Conservation (phyloP, 257 asterid genomes). For the Primulina huaijiensis region DNA sequence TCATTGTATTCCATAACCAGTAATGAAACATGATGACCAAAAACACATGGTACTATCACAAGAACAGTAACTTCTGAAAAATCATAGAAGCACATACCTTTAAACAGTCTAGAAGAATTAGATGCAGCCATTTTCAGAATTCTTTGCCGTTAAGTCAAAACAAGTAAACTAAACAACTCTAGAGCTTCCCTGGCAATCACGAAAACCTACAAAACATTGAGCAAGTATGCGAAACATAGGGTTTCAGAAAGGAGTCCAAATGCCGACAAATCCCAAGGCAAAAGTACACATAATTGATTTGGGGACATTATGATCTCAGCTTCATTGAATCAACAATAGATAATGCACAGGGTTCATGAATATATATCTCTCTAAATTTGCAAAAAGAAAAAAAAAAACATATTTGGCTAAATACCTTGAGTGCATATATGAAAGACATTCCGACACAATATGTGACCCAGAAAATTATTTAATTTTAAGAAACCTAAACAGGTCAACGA, state of each 20-base stretch:
- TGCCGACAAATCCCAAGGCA: background rate
- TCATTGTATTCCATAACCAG: background rate
- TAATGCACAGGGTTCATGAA: background rate
- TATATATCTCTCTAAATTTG: no score
- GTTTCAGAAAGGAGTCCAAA: background rate
- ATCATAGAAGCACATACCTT: constrained; percentile 28
- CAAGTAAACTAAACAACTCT: background rate
- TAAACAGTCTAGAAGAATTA: constrained; percentile 37
- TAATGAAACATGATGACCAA: background rate
- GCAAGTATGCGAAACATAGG: background rate
- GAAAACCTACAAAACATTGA: background rate
- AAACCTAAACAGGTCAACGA: background rate
- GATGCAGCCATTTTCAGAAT: constrained; percentile 45
- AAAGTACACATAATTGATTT: background rate
- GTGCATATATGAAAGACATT: background rate
- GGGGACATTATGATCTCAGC: background rate
- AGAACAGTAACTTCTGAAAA: background rate
- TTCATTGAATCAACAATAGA: background rate
- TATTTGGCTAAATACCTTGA: no score
- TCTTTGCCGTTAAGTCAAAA: background rate
- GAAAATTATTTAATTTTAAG: background rate
- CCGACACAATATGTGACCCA: background rate
- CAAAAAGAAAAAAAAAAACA: no score
- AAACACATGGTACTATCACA: background rate
- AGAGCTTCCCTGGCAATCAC: background rate